Conservation (phyloP, 345 rosid species). For the Pugionium cornutum region DNA sequence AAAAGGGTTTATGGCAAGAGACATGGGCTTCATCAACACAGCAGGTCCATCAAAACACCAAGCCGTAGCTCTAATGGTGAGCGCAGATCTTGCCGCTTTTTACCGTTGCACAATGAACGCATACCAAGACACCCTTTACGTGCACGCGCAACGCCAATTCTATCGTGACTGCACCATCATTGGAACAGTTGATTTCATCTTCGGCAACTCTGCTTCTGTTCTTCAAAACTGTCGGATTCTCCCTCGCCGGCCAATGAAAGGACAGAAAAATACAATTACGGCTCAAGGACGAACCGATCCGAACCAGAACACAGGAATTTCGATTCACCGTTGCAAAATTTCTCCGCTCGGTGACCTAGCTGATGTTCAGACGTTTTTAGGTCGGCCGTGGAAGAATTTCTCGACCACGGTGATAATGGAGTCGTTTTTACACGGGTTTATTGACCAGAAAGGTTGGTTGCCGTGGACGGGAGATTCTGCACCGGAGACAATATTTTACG, state of each 20-base stretch:
- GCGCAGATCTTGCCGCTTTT: conserved; percentile 60
- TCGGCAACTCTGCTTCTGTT: conserved; percentile 78
- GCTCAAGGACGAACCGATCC: conserved; percentile 78
- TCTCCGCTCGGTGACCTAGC: conserved; percentile 52
- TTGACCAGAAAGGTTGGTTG: conserved; percentile 63
- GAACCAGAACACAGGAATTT: conserved; percentile 74
- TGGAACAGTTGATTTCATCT: conserved; percentile 84
- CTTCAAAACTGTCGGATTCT: conserved; percentile 64
- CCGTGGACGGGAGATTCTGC: conserved; percentile 71
- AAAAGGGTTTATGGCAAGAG: conserved; percentile 64
- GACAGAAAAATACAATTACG: conserved; percentile 69
- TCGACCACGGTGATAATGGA: conserved; percentile 60
- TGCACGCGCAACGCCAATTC: conserved; percentile 78
- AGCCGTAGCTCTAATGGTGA: conserved; percentile 78
- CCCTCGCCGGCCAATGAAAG: conserved; percentile 58
- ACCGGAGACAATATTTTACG: conserved; percentile 63
- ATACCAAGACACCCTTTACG: conserved; percentile 76
- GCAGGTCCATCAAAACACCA: conserved; percentile 80
- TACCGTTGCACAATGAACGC: conserved; percentile 71
- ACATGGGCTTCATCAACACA: conserved; percentile 67
- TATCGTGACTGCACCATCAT: conserved; percentile 64
- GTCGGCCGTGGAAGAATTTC: conserved; percentile 73
- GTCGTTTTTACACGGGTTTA: conserved; percentile 50
- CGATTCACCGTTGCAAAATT: conserved; percentile 67
- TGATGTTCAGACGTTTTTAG: conserved; percentile 52